phyloP scores from a whole-genome alignment of 805 yeast species.

The Metschnikowia sp. region DNA sequence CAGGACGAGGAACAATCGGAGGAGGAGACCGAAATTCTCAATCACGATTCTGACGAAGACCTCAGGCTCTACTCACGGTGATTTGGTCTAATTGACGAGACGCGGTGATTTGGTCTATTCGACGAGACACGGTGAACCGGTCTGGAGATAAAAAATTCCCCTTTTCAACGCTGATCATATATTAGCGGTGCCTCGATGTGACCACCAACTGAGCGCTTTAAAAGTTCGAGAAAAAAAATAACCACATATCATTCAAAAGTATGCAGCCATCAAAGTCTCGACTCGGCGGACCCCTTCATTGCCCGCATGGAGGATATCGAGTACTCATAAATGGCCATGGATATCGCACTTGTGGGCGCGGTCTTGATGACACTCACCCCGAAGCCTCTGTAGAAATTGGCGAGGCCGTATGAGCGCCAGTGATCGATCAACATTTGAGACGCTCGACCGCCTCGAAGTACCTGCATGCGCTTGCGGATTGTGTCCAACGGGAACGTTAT shows the following conservation, averaged over 20 bases:
- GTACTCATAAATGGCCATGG: slow-evolving; percentile 63
- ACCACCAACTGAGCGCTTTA: no score
- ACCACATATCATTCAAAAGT: background rate
- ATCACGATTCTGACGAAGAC: no score
- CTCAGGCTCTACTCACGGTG: no score
- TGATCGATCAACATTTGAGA: slow-evolving; percentile 36
- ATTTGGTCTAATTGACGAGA: no score
- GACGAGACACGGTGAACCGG: no score
- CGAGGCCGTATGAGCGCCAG: slow-evolving; percentile 52
- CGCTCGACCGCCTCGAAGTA: slow-evolving; percentile 30
- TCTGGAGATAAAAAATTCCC: no score
- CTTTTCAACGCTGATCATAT: no score
- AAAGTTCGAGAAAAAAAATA: background rate
- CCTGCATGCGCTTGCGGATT: slow-evolving; percentile 72
- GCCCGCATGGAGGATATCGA: slow-evolving; percentile 15
- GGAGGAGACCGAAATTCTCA: no score
- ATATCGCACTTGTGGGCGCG: slow-evolving; percentile 74
- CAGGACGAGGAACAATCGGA: no score
- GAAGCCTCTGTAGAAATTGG: slow-evolving; percentile 74
- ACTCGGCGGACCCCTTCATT: background rate
- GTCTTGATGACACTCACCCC: slow-evolving; percentile 68
- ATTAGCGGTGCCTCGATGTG: no score
- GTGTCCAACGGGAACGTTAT: slow-evolving; percentile 85
- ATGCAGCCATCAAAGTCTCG: background rate
- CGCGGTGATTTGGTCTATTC: no score